Evolutionary conservation across 169 alveolate genomes (phyloP).

Genomic region (Cryptosporidium andersoni): DNA sequence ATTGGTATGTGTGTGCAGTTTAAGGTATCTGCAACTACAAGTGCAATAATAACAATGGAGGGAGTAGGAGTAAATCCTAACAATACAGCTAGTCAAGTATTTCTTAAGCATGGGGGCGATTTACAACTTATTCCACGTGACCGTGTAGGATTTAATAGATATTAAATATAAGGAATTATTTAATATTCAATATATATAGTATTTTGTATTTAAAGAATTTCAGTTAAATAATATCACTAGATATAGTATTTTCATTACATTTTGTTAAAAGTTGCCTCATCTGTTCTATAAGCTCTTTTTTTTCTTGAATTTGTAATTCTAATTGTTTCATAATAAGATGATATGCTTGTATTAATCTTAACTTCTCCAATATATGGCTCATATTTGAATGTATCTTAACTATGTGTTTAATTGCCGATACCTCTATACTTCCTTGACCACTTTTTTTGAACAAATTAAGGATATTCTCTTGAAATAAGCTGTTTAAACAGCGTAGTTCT

Average conservation of each 20-base stretch:
- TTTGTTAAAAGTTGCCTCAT: constrained; percentile 28
- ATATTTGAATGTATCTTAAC: constrained; percentile 36
- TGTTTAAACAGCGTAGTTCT: constrained; percentile 18
- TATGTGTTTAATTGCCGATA: constrained; percentile 29
- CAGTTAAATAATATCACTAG: not conserved
- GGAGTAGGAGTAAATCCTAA: constrained; percentile 90
- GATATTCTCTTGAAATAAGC: constrained; percentile 25
- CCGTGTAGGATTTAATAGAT: constrained; percentile 82
- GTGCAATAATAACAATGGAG: constrained; percentile 87
- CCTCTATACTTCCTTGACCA: constrained; percentile 29
- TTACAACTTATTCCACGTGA: constrained; percentile 89
- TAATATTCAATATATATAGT: not conserved
- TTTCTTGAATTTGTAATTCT: constrained; percentile 33
- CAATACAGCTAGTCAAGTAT: constrained; percentile 87
- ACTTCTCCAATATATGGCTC: constrained; percentile 51
- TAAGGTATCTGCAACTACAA: constrained; percentile 86
- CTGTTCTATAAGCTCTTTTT: constrained; percentile 2
- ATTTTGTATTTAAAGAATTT: not conserved
- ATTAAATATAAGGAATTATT: not conserved
- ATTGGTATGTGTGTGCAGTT: constrained; percentile 72
- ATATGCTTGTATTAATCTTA: constrained; percentile 51
- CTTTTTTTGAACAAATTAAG: constrained; percentile 32
- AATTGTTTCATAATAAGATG: constrained; percentile 31
- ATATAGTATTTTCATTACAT: constrained; percentile 5
- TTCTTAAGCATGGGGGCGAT: constrained; percentile 89